Evolutionary conservation across 768 basidiomycete species (phyloP).

Genomic region (Lactifluus echinatus): DNA sequence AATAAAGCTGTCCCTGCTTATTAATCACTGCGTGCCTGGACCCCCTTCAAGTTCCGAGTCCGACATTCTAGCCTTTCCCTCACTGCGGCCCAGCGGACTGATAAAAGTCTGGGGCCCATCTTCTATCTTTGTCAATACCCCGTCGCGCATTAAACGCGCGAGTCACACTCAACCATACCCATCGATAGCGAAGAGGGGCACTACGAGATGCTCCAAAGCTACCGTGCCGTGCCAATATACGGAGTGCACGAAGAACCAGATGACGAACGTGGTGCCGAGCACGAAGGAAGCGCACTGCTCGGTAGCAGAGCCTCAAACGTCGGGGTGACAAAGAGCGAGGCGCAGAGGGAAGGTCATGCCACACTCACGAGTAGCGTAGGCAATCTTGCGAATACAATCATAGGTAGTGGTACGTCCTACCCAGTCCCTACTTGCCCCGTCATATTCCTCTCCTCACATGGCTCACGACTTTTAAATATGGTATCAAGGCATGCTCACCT

Average conservation of each 20-base stretch:
- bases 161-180: not conserved
- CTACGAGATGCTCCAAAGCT: constrained; percentile 63
- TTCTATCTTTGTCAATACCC: not conserved
- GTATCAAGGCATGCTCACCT: constrained; percentile 72
- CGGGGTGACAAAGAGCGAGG: constrained; percentile 21
- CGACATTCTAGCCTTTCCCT: not conserved
- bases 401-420: constrained; percentile 72
- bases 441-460: not conserved
- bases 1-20: too few relatives aligned
- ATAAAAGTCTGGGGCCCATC: not conserved
- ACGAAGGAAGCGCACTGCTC: constrained; percentile 56
- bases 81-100: not conserved
- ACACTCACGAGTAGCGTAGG: constrained; percentile 59
- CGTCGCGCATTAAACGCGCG: not conserved
- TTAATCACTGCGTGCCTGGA: too few relatives aligned
- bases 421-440: not conserved
- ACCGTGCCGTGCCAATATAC: constrained; percentile 43
- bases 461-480: not conserved
- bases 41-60: too few relatives aligned
- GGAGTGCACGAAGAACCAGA: constrained; percentile 24
- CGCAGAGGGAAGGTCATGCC: constrained; percentile 54
- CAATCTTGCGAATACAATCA: constrained; percentile 83
- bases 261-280: constrained; percentile 28
- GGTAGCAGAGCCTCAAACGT: constrained; percentile 32
- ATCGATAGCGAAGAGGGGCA: constrained; percentile 18